phyloP scores from a whole-genome alignment of 2,329 filamentous ascomycete species.

The Fusarium veterinarium region DNA sequence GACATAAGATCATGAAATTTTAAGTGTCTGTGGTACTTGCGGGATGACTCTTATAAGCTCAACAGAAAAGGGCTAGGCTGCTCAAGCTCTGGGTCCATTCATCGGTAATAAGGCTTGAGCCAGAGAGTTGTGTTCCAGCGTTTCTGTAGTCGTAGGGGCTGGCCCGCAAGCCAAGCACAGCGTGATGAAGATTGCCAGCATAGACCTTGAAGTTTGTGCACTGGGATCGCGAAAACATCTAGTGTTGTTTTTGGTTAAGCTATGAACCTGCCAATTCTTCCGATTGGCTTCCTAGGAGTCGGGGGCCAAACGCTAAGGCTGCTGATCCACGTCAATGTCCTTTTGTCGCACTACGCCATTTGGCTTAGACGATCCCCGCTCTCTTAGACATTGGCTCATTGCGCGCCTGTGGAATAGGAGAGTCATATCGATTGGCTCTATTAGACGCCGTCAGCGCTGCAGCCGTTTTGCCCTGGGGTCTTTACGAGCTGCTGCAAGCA shows the following conservation, averaged over 20 bases:
- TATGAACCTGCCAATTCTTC: slow-evolving; percentile 45
- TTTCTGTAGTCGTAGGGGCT: slow-evolving; percentile 14
- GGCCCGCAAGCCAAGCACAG: slow-evolving; percentile 28
- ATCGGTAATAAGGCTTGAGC: slow-evolving; percentile 9
- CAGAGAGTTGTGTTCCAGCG: not conserved
- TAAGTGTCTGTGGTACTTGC: slow-evolving; percentile 1
- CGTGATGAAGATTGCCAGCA: slow-evolving; percentile 37
- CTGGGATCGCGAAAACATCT: slow-evolving; percentile 18
- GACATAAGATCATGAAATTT: not conserved
- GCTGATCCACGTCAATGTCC: slow-evolving; percentile 48
- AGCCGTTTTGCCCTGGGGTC: slow-evolving; percentile 6
- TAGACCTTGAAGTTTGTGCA: slow-evolving; percentile 34
- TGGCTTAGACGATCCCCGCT: slow-evolving; percentile 28
- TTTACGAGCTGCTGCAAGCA: slow-evolving; percentile 35
- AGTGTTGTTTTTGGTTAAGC: slow-evolving; percentile 32
- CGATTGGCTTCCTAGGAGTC: slow-evolving; percentile 45
- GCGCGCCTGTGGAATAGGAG: slow-evolving; percentile 38
- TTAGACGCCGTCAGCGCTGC: slow-evolving; percentile 46
- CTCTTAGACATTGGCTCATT: slow-evolving; percentile 19
- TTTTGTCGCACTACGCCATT: slow-evolving; percentile 45
- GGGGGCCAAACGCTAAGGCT: slow-evolving; percentile 43
- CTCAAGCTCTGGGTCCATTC: not conserved
- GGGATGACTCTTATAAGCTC: slow-evolving; percentile 3
- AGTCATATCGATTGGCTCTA: slow-evolving; percentile 44
- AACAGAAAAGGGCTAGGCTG: not conserved